phyloP scores from a whole-genome alignment of 2,329 filamentous ascomycete species.

The Colletotrichum navitas region DNA sequence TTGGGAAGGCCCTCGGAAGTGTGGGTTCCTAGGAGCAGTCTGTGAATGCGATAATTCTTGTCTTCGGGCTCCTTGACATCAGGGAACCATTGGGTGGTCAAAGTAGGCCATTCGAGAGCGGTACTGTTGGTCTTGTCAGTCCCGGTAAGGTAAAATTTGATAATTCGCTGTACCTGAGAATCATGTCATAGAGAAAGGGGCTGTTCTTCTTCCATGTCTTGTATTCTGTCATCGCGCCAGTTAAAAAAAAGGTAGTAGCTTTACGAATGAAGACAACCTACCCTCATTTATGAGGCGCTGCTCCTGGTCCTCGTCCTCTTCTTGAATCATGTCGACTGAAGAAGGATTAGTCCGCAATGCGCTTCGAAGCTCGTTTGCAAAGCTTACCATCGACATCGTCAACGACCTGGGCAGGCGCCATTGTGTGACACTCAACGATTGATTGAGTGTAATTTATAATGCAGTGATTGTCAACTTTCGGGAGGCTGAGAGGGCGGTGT shows the following conservation, averaged over 20 bases:
- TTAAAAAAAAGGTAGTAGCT: neutral
- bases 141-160: neutral
- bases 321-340: slow-evolving; percentile 66
- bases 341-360: slow-evolving; percentile 40
- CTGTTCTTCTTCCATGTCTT: slow-evolving; percentile 99
- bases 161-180: slow-evolving; percentile 74
- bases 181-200: slow-evolving; percentile 98
- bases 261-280: slow-evolving; percentile 49
- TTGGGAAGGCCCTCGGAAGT: slow-evolving; percentile 89
- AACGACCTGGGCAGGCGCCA: slow-evolving; percentile 62
- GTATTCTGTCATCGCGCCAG: slow-evolving; percentile 75
- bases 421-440: slow-evolving; percentile 43
- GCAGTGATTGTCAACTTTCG: neutral
- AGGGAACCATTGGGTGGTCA: slow-evolving; percentile 98
- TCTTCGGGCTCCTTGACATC: slow-evolving; percentile 90
- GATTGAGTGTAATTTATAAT: neutral
- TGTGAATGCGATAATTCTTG: slow-evolving; percentile 89
- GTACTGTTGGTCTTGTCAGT: slow-evolving; percentile 65
- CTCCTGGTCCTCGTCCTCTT: slow-evolving; percentile 79
- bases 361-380: slow-evolving; percentile 10
- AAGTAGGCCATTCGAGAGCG: slow-evolving; percentile 95
- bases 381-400: slow-evolving; percentile 64
- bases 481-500: slow-evolving; percentile 13
- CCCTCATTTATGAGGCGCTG: slow-evolving; percentile 96
- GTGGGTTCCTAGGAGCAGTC: slow-evolving; percentile 93